Conservation (phyloP, 192 early-diverging fungal species). For the Bifiguratus adelaidae region DNA sequence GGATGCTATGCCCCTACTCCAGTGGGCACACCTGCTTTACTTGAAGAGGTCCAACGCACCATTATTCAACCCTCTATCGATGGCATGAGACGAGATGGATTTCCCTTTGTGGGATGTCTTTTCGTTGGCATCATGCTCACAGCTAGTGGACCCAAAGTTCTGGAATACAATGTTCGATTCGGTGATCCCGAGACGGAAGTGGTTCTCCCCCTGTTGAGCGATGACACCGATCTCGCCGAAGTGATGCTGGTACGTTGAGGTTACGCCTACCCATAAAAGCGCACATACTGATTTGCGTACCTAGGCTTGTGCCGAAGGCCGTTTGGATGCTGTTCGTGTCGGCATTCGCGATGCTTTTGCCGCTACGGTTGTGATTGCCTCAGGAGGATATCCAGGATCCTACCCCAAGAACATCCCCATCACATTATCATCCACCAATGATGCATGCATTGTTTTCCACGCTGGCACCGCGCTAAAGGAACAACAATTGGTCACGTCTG, state of each 20-base stretch:
- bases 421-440: constrained; percentile 2
- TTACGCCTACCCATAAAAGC: background rate
- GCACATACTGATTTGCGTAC: background rate
- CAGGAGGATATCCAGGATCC: constrained; percentile 84
- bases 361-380: constrained; percentile 87
- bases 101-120: constrained; percentile 93
- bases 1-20: constrained; percentile 97
- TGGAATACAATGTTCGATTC: constrained; percentile 98
- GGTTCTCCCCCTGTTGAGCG: constrained; percentile 81
- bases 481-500: constrained; percentile 66
- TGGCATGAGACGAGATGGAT: constrained; percentile 92
- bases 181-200: constrained; percentile 98
- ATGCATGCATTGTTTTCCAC: constrained; percentile 74
- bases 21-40: constrained; percentile 69
- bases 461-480: constrained; percentile 67
- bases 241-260: constrained; percentile 44
- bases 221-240: constrained; percentile 75
- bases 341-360: constrained; percentile 63
- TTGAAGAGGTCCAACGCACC: constrained; percentile 57
- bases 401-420: constrained; percentile 81
- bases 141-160: constrained; percentile 77
- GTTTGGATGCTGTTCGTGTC: constrained; percentile 80
- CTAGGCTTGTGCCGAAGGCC: constrained; percentile 72
- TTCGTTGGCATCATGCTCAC: constrained; percentile 98
- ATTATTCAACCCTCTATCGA: constrained; percentile 88